These are phyloP conservation scores for Pichia sp. DNA, from an alignment of 1,139 yeast genomes.

Conservation along the genomic window DNA sequence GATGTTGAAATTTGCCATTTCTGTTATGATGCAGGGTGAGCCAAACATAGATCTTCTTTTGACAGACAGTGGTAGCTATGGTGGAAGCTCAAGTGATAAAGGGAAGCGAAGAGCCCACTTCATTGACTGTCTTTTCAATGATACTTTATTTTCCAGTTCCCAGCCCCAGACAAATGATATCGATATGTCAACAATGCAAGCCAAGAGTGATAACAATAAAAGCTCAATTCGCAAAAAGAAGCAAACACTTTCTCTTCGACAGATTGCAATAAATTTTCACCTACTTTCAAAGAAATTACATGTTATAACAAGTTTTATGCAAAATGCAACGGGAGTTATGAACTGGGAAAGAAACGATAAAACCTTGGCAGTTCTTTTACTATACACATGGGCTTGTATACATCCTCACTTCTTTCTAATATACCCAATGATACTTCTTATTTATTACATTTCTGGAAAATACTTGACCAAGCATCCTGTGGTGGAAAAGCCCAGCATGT, in stretches of 20 bases:
- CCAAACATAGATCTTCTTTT: conserved; percentile 2
- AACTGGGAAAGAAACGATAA: conserved; percentile 63
- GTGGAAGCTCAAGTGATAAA: background rate
- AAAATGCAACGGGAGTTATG: conserved; percentile 48
- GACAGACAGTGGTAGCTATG: background rate
- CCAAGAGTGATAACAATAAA: background rate
- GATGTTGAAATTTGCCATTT: conserved; percentile 2
- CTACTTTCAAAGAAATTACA: conserved; percentile 27
- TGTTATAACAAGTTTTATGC: conserved; percentile 50
- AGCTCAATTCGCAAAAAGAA: background rate
- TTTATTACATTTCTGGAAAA: conserved; percentile 65
- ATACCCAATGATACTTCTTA: conserved; percentile 55
- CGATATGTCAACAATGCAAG: background rate
- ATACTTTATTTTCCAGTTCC: background rate
- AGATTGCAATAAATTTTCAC: conserved; percentile 14
- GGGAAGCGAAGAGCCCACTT: background rate
- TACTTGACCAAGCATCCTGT: conserved; percentile 69
- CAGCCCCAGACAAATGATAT: background rate
- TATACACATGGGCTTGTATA: conserved; percentile 56
- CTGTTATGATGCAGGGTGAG: conserved; percentile 5
- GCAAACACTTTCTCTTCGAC: conserved; percentile 14
- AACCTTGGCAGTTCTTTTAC: conserved; percentile 48
- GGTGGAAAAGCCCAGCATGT: conserved; percentile 33
- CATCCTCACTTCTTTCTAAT: conserved; percentile 68
- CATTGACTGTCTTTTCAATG: background rate